Percentiles rank a stretch among this genome's conserved stretches.
Conservation (phyloP, 176 grass and related monocot species). For the Cymbopogon citratus region DNA sequence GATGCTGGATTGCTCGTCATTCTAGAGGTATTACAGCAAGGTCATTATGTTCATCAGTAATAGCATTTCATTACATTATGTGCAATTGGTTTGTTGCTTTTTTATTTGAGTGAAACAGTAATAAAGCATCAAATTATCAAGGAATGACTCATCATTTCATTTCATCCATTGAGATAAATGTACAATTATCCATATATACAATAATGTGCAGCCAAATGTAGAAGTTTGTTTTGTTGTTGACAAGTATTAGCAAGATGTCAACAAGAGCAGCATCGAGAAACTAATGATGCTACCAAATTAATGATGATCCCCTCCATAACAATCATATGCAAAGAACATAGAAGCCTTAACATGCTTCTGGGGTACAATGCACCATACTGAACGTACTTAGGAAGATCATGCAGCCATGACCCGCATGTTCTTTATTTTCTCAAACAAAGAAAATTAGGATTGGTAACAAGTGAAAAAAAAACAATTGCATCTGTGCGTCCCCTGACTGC, state of each 20-base stretch:
- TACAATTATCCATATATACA: not conserved
- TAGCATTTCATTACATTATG: not conserved
- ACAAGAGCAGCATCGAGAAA: not conserved
- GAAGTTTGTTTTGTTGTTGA: not conserved
- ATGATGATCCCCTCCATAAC: not conserved
- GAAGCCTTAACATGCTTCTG: not conserved
- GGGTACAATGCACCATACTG: not conserved
- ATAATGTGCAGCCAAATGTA: not conserved
- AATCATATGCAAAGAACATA: not conserved
- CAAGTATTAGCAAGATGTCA: not conserved
- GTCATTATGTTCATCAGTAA: conserved; percentile 3
- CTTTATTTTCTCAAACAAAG: not conserved
- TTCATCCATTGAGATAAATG: not conserved
- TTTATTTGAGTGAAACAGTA: not conserved
- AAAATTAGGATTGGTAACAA: not conserved
- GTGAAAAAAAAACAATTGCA: not conserved
- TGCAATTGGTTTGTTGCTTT: not conserved
- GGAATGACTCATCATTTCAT: not conserved
- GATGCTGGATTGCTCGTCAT: not conserved
- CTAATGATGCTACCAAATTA: not conserved
- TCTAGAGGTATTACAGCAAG: not conserved
- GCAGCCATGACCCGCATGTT: not conserved
- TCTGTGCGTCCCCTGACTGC: not conserved
- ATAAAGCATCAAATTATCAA: too few relatives aligned
- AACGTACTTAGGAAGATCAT: not conserved